These are phyloP conservation scores for Cyclotella atomus DNA, from an alignment of 108 stramenopile species.

Conservation along the genomic window DNA sequence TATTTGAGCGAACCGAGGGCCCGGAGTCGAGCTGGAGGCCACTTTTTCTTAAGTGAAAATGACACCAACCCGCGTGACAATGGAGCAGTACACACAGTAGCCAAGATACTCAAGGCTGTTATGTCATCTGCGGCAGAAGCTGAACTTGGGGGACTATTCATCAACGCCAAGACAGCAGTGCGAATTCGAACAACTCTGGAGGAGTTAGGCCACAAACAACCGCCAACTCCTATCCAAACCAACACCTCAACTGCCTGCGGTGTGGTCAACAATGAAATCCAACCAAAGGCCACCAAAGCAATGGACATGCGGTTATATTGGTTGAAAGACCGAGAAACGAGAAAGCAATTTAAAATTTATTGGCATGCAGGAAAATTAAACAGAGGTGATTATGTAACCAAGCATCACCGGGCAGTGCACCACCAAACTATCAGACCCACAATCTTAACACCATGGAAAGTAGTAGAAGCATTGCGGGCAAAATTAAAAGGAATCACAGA, in stretches of 20 bases:
- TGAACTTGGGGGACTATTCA: constrained; percentile 46
- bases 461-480: neutral
- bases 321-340: no score
- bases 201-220: neutral
- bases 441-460: neutral
- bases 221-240: no score
- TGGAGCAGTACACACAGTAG: no score
- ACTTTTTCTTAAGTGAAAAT: constrained; percentile 21
- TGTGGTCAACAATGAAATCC: no score
- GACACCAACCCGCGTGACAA: constrained; percentile 13
- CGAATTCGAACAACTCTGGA: constrained; percentile 12
- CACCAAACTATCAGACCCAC: neutral
- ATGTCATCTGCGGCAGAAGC: constrained; percentile 53
- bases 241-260: no score
- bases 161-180: constrained; percentile 39
- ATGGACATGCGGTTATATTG: no score
- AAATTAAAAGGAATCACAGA: neutral
- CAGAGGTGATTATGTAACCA: neutral
- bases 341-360: no score
- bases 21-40: constrained; percentile 43
- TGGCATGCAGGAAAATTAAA: no score
- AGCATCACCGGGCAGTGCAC: constrained; percentile 8
- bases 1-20: constrained; percentile 42
- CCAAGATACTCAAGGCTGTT: constrained; percentile 35
- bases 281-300: no score